Evolutionary conservation across 306 rosid species (phyloP).

Genomic region (Inga oerstediana): DNA sequence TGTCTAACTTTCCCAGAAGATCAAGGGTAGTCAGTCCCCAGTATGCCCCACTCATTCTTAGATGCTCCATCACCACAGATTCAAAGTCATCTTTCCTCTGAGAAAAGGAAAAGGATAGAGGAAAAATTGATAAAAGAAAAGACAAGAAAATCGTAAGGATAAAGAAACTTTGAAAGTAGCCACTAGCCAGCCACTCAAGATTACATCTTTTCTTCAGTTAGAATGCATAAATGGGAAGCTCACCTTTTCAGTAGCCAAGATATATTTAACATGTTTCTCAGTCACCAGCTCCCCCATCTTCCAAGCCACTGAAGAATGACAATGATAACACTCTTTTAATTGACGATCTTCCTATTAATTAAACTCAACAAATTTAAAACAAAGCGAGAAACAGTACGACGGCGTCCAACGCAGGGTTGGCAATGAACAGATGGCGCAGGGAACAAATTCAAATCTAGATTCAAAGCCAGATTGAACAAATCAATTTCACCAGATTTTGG

Average conservation of each 20-base stretch:
- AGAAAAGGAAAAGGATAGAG: not conserved
- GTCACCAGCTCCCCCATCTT: constrained; percentile 75
- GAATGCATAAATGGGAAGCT: constrained; percentile 4
- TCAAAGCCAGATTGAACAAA: not conserved
- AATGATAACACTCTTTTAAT: not conserved
- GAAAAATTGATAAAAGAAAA: not conserved
- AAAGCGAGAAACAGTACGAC: too few relatives aligned
- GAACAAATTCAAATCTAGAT: not conserved
- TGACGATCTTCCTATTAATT: not conserved
- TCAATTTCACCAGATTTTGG: not conserved
- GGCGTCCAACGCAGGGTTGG: not conserved
- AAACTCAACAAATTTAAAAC: too few relatives aligned
- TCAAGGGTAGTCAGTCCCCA: constrained; percentile 90
- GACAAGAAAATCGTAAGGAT: not conserved
- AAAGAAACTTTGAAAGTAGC: constrained; percentile 16
- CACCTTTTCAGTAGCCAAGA: constrained; percentile 75
- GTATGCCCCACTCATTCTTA: constrained; percentile 88
- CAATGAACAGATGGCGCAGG: not conserved
- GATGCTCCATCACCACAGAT: constrained; percentile 85
- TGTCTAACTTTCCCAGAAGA: constrained; percentile 69
- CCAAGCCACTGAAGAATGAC: not conserved
- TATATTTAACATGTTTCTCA: constrained; percentile 71
- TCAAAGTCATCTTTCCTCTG: constrained; percentile 81
- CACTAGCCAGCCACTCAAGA: constrained; percentile 12
- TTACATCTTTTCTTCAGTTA: not conserved